phyloP scores from a whole-genome alignment of 1,284 basidiomycete genomes.

The Flammula alnicola region DNA sequence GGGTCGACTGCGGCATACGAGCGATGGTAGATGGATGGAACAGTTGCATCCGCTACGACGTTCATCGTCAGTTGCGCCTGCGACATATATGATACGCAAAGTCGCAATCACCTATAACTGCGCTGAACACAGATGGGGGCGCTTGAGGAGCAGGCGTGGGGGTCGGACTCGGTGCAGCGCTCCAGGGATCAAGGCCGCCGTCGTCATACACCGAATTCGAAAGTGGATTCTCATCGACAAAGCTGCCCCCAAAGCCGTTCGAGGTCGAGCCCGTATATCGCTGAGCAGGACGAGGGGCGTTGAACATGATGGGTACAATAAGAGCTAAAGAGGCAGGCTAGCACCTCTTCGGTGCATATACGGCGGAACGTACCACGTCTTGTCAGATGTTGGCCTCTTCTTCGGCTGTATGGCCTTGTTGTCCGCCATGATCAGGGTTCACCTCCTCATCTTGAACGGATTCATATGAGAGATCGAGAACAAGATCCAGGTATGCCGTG shows the following conservation, averaged over 20 bases:
- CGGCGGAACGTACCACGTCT: slow-evolving; percentile 13
- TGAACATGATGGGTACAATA: slow-evolving; percentile 61
- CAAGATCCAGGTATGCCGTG: too few relatives aligned
- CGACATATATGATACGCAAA: slow-evolving; percentile 23
- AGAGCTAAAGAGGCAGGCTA: slow-evolving; percentile 6
- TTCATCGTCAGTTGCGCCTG: slow-evolving; percentile 35
- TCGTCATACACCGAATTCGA: slow-evolving; percentile 79
- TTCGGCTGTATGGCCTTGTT: too few relatives aligned
- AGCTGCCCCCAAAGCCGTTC: slow-evolving; percentile 68
- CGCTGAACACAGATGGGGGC: slow-evolving; percentile 59
- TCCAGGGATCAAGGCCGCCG: slow-evolving; percentile 90
- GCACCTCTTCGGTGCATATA: slow-evolving; percentile 16
- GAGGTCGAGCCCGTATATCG: slow-evolving; percentile 61
- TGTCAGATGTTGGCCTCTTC: too few relatives aligned
- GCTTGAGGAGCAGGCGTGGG: slow-evolving; percentile 58
- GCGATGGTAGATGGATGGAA: slow-evolving; percentile 78
- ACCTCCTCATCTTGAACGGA: too few relatives aligned
- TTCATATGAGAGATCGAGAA: too few relatives aligned
- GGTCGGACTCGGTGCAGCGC: slow-evolving; percentile 76
- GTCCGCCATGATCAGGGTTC: too few relatives aligned
- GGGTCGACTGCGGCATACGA: slow-evolving; percentile 77
- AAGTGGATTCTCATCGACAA: slow-evolving; percentile 78
- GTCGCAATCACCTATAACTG: slow-evolving; percentile 63
- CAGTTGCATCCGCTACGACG: slow-evolving; percentile 67
- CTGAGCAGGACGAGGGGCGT: slow-evolving; percentile 72